These are phyloP conservation scores for Panellus pusillus DNA, from an alignment of 768 basidiomycete genomes.

Conservation along the genomic window DNA sequence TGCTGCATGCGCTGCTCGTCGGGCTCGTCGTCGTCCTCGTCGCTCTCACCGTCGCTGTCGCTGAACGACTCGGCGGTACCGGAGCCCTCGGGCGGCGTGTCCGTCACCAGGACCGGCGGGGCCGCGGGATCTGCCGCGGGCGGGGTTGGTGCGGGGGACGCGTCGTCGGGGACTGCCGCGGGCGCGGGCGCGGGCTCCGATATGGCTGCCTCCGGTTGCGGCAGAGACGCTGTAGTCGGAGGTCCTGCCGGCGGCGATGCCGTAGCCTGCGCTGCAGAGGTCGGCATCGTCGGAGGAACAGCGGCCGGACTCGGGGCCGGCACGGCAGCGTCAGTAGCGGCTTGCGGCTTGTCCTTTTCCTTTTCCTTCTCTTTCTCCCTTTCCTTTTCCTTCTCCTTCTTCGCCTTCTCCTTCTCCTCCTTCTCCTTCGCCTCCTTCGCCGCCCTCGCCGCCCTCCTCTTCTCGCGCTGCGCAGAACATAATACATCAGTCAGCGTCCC, in stretches of 20 bases:
- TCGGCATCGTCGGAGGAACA: background rate
- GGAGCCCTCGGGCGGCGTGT: background rate
- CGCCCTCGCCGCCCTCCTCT: constrained; percentile 52
- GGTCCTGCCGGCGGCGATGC: background rate
- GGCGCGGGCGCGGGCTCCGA: too few species aligned
- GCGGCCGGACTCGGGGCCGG: background rate
- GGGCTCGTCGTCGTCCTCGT: constrained; percentile 37
- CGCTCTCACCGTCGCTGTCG: constrained; percentile 28
- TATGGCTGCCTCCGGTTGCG: too few species aligned
- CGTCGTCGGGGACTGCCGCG: background rate
- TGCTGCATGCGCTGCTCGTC: background rate
- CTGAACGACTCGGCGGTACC: background rate
- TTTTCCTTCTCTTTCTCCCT: too few species aligned
- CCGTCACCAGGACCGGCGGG: background rate
- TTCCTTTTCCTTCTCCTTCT: too few species aligned
- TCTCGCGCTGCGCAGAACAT: constrained; percentile 38
- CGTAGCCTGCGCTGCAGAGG: background rate
- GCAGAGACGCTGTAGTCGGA: background rate
- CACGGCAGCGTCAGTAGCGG: background rate
- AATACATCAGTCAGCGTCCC: background rate
- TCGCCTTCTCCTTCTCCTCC: constrained; percentile 62
- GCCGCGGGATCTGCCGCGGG: too few species aligned
- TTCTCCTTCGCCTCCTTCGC: constrained; percentile 62
- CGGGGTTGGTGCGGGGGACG: too few species aligned
- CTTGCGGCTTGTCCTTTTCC: constrained; percentile 39